Evolutionary conservation across 2,329 filamentous ascomycete genomes (phyloP), one percentile per base, ranked within the genome.

Genomic region (Penicillium rolfsii): DNA sequence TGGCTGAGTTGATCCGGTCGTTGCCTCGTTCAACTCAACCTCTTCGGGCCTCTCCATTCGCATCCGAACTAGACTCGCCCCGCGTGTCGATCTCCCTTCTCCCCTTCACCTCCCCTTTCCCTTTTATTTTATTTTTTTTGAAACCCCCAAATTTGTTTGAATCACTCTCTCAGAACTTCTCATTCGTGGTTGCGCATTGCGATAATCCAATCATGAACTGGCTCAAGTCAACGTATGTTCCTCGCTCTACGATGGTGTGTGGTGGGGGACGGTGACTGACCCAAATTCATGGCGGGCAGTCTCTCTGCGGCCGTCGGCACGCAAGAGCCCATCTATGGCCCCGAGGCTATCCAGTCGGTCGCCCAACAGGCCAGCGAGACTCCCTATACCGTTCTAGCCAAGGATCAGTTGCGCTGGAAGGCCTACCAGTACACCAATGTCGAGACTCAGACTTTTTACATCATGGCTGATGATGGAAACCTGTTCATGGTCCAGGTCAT

Each of bases 381-480:
- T 28, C 89, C 92, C 53, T 96, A 90, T 78, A 93, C 91, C 55
- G 91, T 95, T 76, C 79, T 93, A 70, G 87, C 83, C 67, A 89
- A 88, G 71, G 84, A 93, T 49, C 89, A 96, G 76, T 79, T 97
- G 73, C 90, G 89, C 82, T 99, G 95, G 95, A 81, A 83, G 71
- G 87, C 84, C 28, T 85, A 93, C 82, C 89, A 92, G 68, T 89
- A 88, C 72, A 98, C 95, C 65, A 90, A 86, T 73, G 95, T 98
- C 70, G 95, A 99, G 84, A 97, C 92, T 33, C 90, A 97, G 82
- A 93, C 86, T 64, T 99, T 97, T 81, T 99, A 99, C 81, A 80
- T 97, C 73, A 89, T 89, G 78, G 83, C 89, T 58, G 91, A 97
- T 64, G 87, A 82, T 62, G 95, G 95, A 54, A 84, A 89, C 65